Evolutionary conservation across 805 yeast genomes (phyloP), one percentile per base, ranked within the genome.

Genomic region (Ogataea corticis): DNA sequence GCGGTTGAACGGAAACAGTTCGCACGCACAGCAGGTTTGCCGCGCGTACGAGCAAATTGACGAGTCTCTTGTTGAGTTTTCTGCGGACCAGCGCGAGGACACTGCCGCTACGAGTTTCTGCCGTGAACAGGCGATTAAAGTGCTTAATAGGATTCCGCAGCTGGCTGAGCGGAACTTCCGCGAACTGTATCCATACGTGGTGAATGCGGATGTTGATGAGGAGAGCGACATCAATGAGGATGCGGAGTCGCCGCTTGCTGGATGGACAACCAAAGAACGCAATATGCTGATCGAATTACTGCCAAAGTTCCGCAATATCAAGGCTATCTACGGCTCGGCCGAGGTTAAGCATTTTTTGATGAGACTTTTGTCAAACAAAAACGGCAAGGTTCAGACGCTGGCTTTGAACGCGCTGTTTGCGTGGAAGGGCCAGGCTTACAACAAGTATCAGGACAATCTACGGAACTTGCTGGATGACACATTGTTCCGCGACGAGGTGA

Each of bases 401-500:
- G 94, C 97, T 0, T 70, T 94, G 38, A 76, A 79, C 37, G 83
- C 85, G 33, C 58, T 94, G 4, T 65, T 89, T 30, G 80, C 85
- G 32, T 85, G 77, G 72, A 81, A 82, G 52, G 71, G 76, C 38
- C 73, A 77, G 1, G 71, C 70, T 3, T 66, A 88, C 28, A 75
- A 74, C 42, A 85, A 83, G 59, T 92, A 89, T 59, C 72, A 75
- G 45, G 96, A 85, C 49, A 83, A 84, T 54, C 68, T 94, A 55
- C 75, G 68, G 38, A 90, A 85, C 50, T 65, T 94, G 46, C 69
- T 92, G 14, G 97, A 92, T 62, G 96, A 89, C 49, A 78, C 87
- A 2, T 69, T 84, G 14, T 91, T 89, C 69, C 79, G 89, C 47
- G 99, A 94, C 65, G 97, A 91, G 65, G 69, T 91, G 25, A 71